Evolutionary conservation across 2,329 filamentous ascomycete species (phyloP).

Genomic region (Claviceps lovelessii): DNA sequence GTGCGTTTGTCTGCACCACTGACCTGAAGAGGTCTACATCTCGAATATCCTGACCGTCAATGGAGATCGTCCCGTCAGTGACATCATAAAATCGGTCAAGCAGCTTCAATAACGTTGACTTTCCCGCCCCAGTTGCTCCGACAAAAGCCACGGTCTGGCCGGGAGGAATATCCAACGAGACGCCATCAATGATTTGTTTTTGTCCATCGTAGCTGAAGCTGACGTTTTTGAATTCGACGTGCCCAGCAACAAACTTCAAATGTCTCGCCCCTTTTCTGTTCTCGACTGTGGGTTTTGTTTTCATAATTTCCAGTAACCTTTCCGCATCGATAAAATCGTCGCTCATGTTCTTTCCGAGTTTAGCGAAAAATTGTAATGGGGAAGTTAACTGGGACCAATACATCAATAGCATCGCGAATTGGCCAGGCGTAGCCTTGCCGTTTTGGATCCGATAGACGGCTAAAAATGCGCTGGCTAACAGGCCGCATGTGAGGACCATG

Average conservation of each 20-base stretch:
- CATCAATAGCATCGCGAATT: constrained; percentile 56
- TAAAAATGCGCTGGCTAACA: constrained; percentile 47
- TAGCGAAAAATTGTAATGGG: constrained; percentile 55
- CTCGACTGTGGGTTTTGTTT: constrained; percentile 38
- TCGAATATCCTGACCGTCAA: constrained; percentile 46
- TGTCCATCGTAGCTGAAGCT: constrained; percentile 46
- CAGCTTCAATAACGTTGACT: constrained; percentile 47
- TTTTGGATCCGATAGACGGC: constrained; percentile 52
- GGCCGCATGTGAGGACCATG: constrained; percentile 52
- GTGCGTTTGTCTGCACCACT: too few relatives aligned
- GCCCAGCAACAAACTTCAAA: constrained; percentile 35
- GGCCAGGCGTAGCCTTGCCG: constrained; percentile 45
- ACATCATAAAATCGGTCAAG: constrained; percentile 48
- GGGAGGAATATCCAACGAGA: constrained; percentile 35
- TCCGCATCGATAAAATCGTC: constrained; percentile 44
- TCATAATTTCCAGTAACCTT: constrained; percentile 43
- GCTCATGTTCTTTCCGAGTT: constrained; percentile 40
- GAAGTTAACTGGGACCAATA: constrained; percentile 62
- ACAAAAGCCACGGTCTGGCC: constrained; percentile 46
- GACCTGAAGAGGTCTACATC: constrained; percentile 32
- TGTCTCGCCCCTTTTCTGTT: constrained; percentile 36
- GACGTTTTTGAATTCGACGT: constrained; percentile 40
- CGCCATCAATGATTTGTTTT: constrained; percentile 40
- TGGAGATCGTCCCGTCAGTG: constrained; percentile 35
- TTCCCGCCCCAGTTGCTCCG: constrained; percentile 48